Evolutionary conservation across 768 basidiomycete species (phyloP).

Genomic region (Termitomyces sp.): DNA sequence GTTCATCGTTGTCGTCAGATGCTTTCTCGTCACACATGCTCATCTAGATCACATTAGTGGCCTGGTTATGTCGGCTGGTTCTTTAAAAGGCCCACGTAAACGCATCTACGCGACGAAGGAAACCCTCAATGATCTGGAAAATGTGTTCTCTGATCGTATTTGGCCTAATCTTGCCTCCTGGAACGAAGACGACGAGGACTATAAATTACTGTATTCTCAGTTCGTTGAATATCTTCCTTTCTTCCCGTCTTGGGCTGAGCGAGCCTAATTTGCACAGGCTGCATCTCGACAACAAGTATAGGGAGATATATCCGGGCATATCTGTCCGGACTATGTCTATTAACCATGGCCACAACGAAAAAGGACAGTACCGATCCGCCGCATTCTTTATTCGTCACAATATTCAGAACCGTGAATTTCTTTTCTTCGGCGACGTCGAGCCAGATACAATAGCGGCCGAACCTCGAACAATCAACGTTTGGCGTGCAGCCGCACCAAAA

Average conservation of each 20-base stretch:
- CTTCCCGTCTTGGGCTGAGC: constrained; percentile 11
- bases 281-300: constrained; percentile 51
- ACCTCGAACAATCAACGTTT: constrained; percentile 68
- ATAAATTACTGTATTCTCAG: constrained; percentile 64
- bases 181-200: constrained; percentile 58
- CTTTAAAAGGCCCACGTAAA: constrained; percentile 59
- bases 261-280: constrained; percentile 36
- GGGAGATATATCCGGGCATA: constrained; percentile 48
- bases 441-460: constrained; percentile 67
- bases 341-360: constrained; percentile 64
- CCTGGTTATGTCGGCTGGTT: constrained; percentile 82
- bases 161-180: constrained; percentile 88
- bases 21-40: constrained; percentile 83
- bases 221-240: constrained; percentile 34
- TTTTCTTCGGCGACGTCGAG: constrained; percentile 96
- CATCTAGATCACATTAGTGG: constrained; percentile 90
- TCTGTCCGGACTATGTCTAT: constrained; percentile 69
- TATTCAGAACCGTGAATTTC: constrained; percentile 60
- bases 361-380: constrained; percentile 66
- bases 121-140: constrained; percentile 67
- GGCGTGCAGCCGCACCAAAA: constrained; percentile 78
- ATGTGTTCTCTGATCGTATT: constrained; percentile 71
- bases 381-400: constrained; percentile 86
- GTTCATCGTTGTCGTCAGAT: constrained; percentile 41
- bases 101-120: constrained; percentile 60